Percentiles rank a stretch among this genome's conserved stretches.
Evolutionary conservation across 176 grass and related monocot species (phyloP).

Genomic region (Juncus inflexus): DNA sequence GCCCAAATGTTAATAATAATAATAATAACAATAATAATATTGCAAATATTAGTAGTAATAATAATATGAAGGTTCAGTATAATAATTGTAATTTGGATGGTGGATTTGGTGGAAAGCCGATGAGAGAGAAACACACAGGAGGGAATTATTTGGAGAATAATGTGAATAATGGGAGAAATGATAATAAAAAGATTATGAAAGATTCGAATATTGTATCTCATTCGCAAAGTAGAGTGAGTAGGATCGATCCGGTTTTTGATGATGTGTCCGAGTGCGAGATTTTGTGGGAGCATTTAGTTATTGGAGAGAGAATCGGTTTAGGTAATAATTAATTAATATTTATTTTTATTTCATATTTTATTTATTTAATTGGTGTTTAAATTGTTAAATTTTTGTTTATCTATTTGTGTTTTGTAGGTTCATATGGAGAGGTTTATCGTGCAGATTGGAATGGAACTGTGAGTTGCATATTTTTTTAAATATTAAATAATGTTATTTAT

Average conservation of each 20-base stretch:
- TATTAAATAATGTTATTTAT: slow-evolving; percentile 8
- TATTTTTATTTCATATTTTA: too few species aligned
- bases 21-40: slow-evolving; percentile 61
- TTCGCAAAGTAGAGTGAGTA: slow-evolving; percentile 47
- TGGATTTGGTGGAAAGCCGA: slow-evolving; percentile 16
- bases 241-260: slow-evolving; percentile 72
- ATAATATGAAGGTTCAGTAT: slow-evolving; percentile 36
- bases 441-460: slow-evolving; percentile 98
- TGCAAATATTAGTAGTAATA: slow-evolving; percentile 35
- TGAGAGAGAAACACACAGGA: slow-evolving; percentile 21
- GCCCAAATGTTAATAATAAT: slow-evolving; percentile 59
- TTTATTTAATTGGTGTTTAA: too few species aligned
- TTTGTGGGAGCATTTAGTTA: slow-evolving; percentile 89
- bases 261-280: slow-evolving; percentile 97
- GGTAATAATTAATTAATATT: slow-evolving; percentile 46
- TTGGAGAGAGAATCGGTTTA: slow-evolving; percentile 99
- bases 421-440: slow-evolving; percentile 98
- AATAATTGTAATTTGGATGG: neutral
- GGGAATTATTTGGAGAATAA: slow-evolving; percentile 43
- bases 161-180: slow-evolving; percentile 40
- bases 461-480: slow-evolving; percentile 33
- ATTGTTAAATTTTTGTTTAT: slow-evolving; percentile 29
- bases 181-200: slow-evolving; percentile 39
- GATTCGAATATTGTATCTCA: slow-evolving; percentile 64
- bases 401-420: slow-evolving; percentile 52